A percentile compares a stretch with the other conserved stretches of the same genome.
Evolutionary conservation across 495 filamentous ascomycete genomes (phyloP).

Genomic region (Evernia prunastri): DNA sequence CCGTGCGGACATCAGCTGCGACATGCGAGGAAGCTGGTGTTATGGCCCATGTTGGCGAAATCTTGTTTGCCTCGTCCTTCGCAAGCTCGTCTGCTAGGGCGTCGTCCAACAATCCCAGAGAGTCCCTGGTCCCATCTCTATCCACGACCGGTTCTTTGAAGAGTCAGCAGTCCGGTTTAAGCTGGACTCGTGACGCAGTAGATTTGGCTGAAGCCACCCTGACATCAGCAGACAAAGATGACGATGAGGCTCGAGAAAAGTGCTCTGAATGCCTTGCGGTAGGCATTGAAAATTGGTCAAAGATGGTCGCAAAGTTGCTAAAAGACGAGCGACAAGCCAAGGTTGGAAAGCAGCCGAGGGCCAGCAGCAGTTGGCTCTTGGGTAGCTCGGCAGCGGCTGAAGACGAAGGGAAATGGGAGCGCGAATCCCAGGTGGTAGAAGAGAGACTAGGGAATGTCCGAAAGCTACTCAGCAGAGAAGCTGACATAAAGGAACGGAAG

Average conservation of each 20-base stretch:
- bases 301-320: slow-evolving; percentile 58
- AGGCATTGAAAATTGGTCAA: slow-evolving; percentile 67
- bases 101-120: background rate
- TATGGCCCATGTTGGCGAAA: slow-evolving; percentile 89
- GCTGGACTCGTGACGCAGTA: slow-evolving; percentile 80
- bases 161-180: slow-evolving; percentile 58
- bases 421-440: slow-evolving; percentile 20
- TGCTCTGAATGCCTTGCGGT: slow-evolving; percentile 68
- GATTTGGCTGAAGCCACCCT: slow-evolving; percentile 51
- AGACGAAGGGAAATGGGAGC: slow-evolving; percentile 22
- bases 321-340: slow-evolving; percentile 43
- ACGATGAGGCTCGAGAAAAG: slow-evolving; percentile 40
- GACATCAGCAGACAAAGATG: slow-evolving; percentile 30
- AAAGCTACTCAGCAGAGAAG: slow-evolving; percentile 12
- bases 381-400: slow-evolving; percentile 24
- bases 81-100: slow-evolving; percentile 7
- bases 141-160: slow-evolving; percentile 16
- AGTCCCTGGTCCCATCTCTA: slow-evolving; percentile 17
- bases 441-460: slow-evolving; percentile 19
- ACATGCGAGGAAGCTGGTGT: slow-evolving; percentile 78
- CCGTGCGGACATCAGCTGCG: slow-evolving; percentile 51
- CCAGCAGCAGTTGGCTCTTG: slow-evolving; percentile 45
- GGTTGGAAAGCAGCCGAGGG: slow-evolving; percentile 32
- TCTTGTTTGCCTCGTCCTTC: slow-evolving; percentile 64
- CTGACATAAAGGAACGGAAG: slow-evolving; percentile 7